Evolutionary conservation across 805 yeast genomes (phyloP).

Genomic region (Ogataea sp.): DNA sequence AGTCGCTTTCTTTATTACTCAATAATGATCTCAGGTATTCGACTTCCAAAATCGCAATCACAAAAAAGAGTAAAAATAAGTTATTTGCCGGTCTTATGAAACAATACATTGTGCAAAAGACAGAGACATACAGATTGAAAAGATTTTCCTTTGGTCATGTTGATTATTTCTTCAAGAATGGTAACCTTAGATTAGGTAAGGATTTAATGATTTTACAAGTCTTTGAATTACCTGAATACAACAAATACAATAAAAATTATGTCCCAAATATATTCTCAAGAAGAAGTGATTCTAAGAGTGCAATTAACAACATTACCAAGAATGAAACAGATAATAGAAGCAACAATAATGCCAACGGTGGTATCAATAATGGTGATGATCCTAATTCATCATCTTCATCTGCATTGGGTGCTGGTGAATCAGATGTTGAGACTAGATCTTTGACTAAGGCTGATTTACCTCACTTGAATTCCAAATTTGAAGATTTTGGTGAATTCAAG

Average conservation of each 20-base stretch:
- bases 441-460: background rate
- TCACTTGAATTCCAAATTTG: background rate
- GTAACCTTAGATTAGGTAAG: background rate
- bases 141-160: constrained; percentile 19
- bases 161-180: constrained; percentile 9
- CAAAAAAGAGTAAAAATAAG: constrained; percentile 17
- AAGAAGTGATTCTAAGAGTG: background rate
- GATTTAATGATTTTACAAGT: constrained; percentile 1
- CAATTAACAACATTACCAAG: background rate
- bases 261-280: background rate
- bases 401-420: too few relatives aligned
- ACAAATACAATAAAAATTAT: background rate
- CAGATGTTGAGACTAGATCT: too few relatives aligned
- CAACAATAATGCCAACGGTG: too few relatives aligned
- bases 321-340: too few relatives aligned
- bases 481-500: constrained; percentile 12
- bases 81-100: constrained; percentile 18
- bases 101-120: constrained; percentile 15
- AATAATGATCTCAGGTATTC: constrained; percentile 2
- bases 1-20: background rate
- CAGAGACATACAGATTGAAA: constrained; percentile 9
- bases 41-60: constrained; percentile 16
- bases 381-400: too few relatives aligned
- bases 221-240: constrained; percentile 1
- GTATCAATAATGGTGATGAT: too few relatives aligned